Conservation (phyloP, 2,329 filamentous ascomycete species). For the Fusarium clavum region DNA sequence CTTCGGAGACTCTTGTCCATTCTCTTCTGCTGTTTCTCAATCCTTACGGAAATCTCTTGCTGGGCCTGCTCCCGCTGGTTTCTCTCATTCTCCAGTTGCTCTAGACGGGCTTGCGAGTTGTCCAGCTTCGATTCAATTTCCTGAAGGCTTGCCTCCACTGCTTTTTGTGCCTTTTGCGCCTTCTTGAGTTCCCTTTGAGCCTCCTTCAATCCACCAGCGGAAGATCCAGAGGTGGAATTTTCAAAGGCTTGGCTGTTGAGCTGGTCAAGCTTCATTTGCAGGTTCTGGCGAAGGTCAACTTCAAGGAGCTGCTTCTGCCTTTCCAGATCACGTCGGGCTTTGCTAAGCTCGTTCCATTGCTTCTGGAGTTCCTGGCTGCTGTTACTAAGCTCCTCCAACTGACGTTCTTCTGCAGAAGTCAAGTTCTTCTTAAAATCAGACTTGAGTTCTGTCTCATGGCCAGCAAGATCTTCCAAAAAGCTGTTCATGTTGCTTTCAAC, state of each 20-base stretch:
- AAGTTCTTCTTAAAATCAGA: conserved; percentile 95
- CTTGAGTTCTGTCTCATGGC: conserved; percentile 82
- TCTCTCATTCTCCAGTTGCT: conserved; percentile 66
- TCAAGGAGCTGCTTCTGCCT: conserved; percentile 85
- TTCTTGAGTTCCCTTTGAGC: conserved; percentile 85
- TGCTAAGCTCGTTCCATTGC: conserved; percentile 80
- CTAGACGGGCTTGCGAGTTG: conserved; percentile 60
- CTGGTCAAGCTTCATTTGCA: conserved; percentile 88
- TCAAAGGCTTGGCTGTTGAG: conserved; percentile 82
- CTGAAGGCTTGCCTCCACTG: conserved; percentile 74
- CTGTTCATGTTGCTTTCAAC: conserved; percentile 81
- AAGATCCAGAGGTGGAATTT: conserved; percentile 67
- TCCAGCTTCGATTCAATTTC: conserved; percentile 81
- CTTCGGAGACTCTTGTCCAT: conserved; percentile 94
- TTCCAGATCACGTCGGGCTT: conserved; percentile 80
- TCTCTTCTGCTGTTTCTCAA: conserved; percentile 86
- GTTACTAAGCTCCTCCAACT: conserved; percentile 77
- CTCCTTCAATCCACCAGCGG: conserved; percentile 77
- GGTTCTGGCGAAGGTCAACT: conserved; percentile 87
- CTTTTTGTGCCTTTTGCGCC: conserved; percentile 73
- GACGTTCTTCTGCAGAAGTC: conserved; percentile 81
- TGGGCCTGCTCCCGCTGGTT: conserved; percentile 76
- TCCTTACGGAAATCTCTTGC: conserved; percentile 79
- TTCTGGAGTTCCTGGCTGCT: conserved; percentile 79
- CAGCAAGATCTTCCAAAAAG: conserved; percentile 78